Percentiles rank a stretch among this genome's conserved stretches.
Conservation (phyloP, 2,329 filamentous ascomycete species). For the Pseudocercospora fuligena region DNA sequence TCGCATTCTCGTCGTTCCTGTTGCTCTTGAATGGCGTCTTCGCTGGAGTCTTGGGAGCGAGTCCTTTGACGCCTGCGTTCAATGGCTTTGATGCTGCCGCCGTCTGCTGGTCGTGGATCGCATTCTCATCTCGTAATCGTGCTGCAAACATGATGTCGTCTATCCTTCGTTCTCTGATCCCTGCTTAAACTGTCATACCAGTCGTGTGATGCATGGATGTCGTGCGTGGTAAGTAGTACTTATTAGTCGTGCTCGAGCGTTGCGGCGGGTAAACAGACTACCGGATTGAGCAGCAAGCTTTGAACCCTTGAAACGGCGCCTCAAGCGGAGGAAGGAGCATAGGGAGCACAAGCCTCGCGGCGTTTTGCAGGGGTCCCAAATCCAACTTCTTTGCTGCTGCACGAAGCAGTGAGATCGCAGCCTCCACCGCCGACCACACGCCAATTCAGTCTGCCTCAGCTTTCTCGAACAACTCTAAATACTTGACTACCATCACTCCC, state of each 20-base stretch:
- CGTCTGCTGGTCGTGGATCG: slow-evolving; percentile 75
- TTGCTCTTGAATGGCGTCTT: slow-evolving; percentile 75
- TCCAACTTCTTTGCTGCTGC: not conserved
- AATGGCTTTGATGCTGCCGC: slow-evolving; percentile 72
- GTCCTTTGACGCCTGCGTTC: slow-evolving; percentile 65
- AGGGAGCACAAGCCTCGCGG: not conserved
- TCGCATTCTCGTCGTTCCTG: slow-evolving; percentile 85
- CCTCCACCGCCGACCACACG: slow-evolving; percentile 4
- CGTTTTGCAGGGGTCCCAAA: not conserved
- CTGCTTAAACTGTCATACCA: not conserved
- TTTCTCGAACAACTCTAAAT: not conserved
- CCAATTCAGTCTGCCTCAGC: not conserved
- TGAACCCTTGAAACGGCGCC: slow-evolving; percentile 14
- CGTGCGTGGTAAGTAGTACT: not conserved
- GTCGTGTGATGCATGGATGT: not conserved
- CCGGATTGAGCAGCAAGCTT: slow-evolving; percentile 7
- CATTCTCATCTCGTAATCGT: slow-evolving; percentile 82
- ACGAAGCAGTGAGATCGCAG: slow-evolving; percentile 7
- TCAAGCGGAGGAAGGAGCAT: not conserved
- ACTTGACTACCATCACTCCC: not conserved
- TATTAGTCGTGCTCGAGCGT: not conserved
- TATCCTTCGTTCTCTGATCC: not conserved
- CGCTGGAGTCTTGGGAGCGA: slow-evolving; percentile 78
- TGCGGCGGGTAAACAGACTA: not conserved
- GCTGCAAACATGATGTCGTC: slow-evolving; percentile 70